Evolutionary conservation across 306 rosid genomes (phyloP), one percentile per base, ranked within the genome.

Genomic region (Casuarina glauca): DNA sequence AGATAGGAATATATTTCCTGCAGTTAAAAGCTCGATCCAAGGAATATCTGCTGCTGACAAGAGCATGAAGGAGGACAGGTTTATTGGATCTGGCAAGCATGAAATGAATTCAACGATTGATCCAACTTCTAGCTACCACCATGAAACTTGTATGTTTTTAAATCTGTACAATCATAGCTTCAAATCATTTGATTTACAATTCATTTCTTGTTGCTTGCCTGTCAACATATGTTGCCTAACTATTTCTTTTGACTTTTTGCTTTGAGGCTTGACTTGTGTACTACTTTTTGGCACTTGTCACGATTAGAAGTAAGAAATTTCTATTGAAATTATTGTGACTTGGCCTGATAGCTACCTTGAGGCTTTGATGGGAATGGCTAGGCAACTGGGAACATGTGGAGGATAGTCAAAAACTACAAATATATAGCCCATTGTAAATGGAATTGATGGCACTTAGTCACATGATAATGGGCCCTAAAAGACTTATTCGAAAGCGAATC

Each of bases 1-100:
- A 15, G 97, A 95, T 50, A 88, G 87, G 87, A 89, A 73, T 75
- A 57, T 79, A 77, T 87, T 89, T 58, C 86, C 88, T 70, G 84
- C 85, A 82, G 82, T 78, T 82, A 75, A 83, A 68, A 81, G 82
- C 89, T 83, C 89, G 42, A 81, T 70, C 62, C 97, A 88, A 87
- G 94, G 89, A 85, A 75, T 80, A 73, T 83, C 86, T 81, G 43
- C 74, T 75, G 83, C 83, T 74, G 84, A 72, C 73, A 87, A 69
- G 82, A 88, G 42, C 76, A 70, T 69, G 63, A 87, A 83, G 70
- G 86, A 85, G 78, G 87, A 81, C 50, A 81, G 76, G 41, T 79
- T 50, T 50, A 69, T 82, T 80, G 88, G 76, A 78, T 64, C 80
- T 53, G 81, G 79, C 6, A 85, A 86, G 84, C 83, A 69, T 85